phyloP scores from a whole-genome alignment of 179 eudicot genomes.

The Actinidia arguta region DNA sequence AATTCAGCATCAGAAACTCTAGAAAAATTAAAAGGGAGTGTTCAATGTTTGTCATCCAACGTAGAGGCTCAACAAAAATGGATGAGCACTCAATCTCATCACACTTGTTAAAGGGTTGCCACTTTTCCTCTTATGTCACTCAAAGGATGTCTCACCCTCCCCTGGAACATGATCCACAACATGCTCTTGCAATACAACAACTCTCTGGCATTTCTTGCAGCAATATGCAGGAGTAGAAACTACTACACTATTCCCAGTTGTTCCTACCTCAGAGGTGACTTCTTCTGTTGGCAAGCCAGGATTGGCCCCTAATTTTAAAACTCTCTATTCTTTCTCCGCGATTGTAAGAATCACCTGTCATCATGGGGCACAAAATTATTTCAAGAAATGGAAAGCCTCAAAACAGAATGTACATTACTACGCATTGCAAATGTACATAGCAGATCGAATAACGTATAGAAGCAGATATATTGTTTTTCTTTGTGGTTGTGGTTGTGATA shows the following conservation, averaged over 20 bases:
- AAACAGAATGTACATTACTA: neutral
- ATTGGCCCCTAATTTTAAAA: slow-evolving; percentile 83
- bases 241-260: slow-evolving; percentile 27
- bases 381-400: neutral
- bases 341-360: slow-evolving; percentile 81
- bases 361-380: neutral
- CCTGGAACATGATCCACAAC: slow-evolving; percentile 87
- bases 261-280: slow-evolving; percentile 42
- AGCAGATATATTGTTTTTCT: neutral
- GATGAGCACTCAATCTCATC: slow-evolving; percentile 87
- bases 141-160: slow-evolving; percentile 88
- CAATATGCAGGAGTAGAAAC: slow-evolving; percentile 62
- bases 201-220: slow-evolving; percentile 95
- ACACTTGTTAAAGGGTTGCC: slow-evolving; percentile 56
- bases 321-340: slow-evolving; percentile 83
- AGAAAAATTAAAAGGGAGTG: neutral
- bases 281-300: slow-evolving; percentile 71
- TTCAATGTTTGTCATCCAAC: slow-evolving; percentile 73
- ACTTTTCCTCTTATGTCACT: slow-evolving; percentile 83
- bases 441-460: neutral
- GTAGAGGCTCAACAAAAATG: slow-evolving; percentile 88
- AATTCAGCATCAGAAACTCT: neutral
- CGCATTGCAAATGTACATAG: neutral
- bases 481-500: neutral
- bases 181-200: slow-evolving; percentile 82